Evolutionary conservation across 2,329 filamentous ascomycete species (phyloP).

Genomic region (Alternaria sp.): DNA sequence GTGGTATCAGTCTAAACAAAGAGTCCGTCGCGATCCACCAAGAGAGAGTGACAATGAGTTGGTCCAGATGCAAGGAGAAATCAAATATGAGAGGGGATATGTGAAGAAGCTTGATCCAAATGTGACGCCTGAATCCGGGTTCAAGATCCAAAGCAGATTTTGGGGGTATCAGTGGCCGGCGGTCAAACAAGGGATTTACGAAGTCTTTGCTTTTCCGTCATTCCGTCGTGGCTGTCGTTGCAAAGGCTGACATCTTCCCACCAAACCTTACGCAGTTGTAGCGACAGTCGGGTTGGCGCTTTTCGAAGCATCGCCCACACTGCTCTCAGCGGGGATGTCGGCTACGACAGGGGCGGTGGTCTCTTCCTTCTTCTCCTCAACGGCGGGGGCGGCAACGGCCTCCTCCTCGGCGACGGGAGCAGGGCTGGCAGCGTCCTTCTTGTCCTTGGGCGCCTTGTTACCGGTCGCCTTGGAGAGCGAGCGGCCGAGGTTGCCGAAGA

Average conservation of each 20-base stretch:
- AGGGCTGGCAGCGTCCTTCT: conserved; percentile 35
- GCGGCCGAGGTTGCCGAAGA: conserved; percentile 73
- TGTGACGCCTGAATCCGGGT: conserved; percentile 30
- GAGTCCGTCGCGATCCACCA: conserved; percentile 39
- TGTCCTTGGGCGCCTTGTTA: conserved; percentile 46
- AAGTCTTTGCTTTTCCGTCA: conserved; percentile 52
- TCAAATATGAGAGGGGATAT: conserved; percentile 39
- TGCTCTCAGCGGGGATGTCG: conserved; percentile 47
- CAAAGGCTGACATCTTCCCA: conserved; percentile 47
- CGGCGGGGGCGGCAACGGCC: conserved; percentile 32
- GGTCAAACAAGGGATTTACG: conserved; percentile 49
- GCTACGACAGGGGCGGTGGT: conserved; percentile 28
- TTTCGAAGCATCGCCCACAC: conserved; percentile 50
- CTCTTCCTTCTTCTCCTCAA: conserved; percentile 37
- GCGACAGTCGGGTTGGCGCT: conserved; percentile 46
- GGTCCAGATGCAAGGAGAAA: conserved; percentile 33
- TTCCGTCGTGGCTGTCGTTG: conserved; percentile 51
- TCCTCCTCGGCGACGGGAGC: conserved; percentile 42
- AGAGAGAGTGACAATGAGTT: conserved; percentile 36
- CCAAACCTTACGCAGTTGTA: conserved; percentile 52
- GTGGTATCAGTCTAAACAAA: conserved; percentile 54
- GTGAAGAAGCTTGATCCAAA: conserved; percentile 41
- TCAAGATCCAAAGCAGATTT: conserved; percentile 31
- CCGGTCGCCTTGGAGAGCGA: conserved; percentile 50
- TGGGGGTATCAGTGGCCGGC: conserved; percentile 45